These are phyloP conservation scores for Alternaria tenuissima DNA, from an alignment of 2,329 filamentous ascomycete species.

Conservation along the genomic window DNA sequence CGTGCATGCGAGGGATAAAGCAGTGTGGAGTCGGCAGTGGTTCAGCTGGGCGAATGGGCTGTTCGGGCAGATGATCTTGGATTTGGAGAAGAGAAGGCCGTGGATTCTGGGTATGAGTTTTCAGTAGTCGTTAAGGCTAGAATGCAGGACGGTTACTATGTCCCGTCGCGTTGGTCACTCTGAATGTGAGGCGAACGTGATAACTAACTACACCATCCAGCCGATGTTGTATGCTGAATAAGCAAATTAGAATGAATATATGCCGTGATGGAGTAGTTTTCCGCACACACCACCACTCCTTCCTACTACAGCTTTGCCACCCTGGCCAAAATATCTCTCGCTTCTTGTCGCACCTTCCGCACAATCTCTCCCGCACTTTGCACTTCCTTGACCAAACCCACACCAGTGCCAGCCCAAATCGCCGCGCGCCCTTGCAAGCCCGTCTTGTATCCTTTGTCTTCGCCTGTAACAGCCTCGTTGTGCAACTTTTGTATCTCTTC, in stretches of 20 bases:
- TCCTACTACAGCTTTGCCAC: slow-evolving; percentile 4
- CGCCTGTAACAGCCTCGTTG: slow-evolving; percentile 57
- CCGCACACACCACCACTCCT: background rate
- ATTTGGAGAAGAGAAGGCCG: slow-evolving; percentile 55
- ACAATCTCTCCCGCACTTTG: slow-evolving; percentile 63
- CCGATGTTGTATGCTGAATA: slow-evolving; percentile 4
- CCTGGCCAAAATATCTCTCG: slow-evolving; percentile 43
- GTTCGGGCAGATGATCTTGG: slow-evolving; percentile 58
- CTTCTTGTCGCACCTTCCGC: slow-evolving; percentile 50
- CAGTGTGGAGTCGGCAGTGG: slow-evolving; percentile 58
- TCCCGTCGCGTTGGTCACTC: slow-evolving; percentile 28
- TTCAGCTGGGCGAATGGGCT: slow-evolving; percentile 63
- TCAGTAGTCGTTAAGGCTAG: slow-evolving; percentile 16
- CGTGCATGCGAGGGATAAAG: slow-evolving; percentile 51
- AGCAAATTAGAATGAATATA: background rate
- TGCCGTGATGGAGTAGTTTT: background rate
- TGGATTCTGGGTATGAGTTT: slow-evolving; percentile 50
- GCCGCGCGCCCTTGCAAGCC: slow-evolving; percentile 61
- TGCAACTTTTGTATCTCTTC: slow-evolving; percentile 55
- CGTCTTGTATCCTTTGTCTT: slow-evolving; percentile 61
- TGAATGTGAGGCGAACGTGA: slow-evolving; percentile 37
- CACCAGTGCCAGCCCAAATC: slow-evolving; percentile 67
- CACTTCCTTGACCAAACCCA: slow-evolving; percentile 64
- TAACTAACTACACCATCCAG: slow-evolving; percentile 39
- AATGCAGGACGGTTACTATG: background rate